Percentiles rank a stretch among this genome's conserved stretches.
phyloP scores from a whole-genome alignment of 306 rosid genomes.

The Purshia tridentata region DNA sequence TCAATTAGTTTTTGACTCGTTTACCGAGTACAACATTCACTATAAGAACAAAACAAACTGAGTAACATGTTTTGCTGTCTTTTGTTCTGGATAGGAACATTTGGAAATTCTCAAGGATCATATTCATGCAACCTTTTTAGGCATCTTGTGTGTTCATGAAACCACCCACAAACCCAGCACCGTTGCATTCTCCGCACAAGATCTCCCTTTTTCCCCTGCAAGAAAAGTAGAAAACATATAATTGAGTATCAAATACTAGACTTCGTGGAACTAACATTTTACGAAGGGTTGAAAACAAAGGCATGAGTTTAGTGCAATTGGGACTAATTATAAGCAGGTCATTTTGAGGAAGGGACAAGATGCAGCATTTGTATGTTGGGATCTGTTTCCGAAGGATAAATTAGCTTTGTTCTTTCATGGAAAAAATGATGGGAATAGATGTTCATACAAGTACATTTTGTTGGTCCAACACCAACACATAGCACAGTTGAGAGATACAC shows the following conservation, averaged over 20 bases:
- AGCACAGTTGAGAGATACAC: background rate
- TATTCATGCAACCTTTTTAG: conserved; percentile 30
- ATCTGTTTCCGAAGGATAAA: background rate
- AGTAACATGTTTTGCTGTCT: background rate
- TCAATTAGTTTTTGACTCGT: background rate
- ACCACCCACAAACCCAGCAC: conserved; percentile 95
- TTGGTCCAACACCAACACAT: background rate
- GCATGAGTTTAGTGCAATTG: background rate
- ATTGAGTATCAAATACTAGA: background rate
- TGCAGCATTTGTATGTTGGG: background rate
- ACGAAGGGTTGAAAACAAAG: background rate
- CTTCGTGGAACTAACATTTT: background rate
- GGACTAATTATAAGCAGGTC: background rate
- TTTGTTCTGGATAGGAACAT: background rate
- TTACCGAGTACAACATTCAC: conserved; percentile 2
- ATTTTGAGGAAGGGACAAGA: background rate
- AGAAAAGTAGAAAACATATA: conserved; percentile 15
- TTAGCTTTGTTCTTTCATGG: background rate
- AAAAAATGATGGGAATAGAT: background rate
- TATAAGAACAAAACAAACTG: background rate
- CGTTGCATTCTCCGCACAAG: conserved; percentile 86
- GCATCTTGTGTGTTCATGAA: conserved; percentile 82
- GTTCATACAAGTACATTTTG: background rate
- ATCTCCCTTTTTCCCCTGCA: conserved; percentile 88
- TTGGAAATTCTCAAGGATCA: background rate